A percentile compares a stretch with the other conserved stretches of the same genome.
Evolutionary conservation across 2,329 filamentous ascomycete genomes (phyloP).

Genomic region (Alternaria solani): DNA sequence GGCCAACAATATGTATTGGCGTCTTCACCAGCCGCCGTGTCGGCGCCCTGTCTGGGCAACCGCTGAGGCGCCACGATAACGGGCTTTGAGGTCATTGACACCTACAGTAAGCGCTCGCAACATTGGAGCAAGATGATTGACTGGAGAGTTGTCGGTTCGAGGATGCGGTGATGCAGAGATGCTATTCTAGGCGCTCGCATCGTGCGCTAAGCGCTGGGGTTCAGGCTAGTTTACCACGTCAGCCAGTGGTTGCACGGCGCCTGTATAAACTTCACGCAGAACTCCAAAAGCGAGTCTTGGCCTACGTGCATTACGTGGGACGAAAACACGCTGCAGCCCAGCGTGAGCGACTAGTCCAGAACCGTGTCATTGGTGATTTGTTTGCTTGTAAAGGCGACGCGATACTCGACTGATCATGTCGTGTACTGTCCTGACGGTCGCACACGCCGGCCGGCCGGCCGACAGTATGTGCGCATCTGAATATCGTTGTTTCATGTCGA

Average conservation of each 20-base stretch:
- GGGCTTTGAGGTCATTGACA: slow-evolving; percentile 37
- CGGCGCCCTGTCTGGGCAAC: slow-evolving; percentile 42
- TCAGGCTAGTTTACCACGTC: slow-evolving; percentile 29
- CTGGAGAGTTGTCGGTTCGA: slow-evolving; percentile 31
- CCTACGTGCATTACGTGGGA: slow-evolving; percentile 38
- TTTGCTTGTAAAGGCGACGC: not conserved
- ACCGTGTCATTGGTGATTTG: slow-evolving; percentile 1
- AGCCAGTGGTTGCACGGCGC: slow-evolving; percentile 32
- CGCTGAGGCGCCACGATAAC: slow-evolving; percentile 47
- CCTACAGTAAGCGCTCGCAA: slow-evolving; percentile 47
- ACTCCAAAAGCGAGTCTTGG: slow-evolving; percentile 42
- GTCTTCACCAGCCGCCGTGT: slow-evolving; percentile 40
- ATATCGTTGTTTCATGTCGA: not conserved
- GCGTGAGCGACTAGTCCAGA: slow-evolving; percentile 10
- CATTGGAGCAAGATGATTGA: slow-evolving; percentile 29
- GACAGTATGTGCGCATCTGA: not conserved
- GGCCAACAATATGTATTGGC: slow-evolving; percentile 48
- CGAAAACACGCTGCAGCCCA: slow-evolving; percentile 24
- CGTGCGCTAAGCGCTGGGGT: slow-evolving; percentile 43
- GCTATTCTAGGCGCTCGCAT: slow-evolving; percentile 43
- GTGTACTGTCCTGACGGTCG: not conserved
- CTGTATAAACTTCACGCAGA: slow-evolving; percentile 32
- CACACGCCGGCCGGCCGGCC: not conserved
- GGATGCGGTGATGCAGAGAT: slow-evolving; percentile 41
- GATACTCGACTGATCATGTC: slow-evolving; percentile 1